phyloP scores from a whole-genome alignment of 202 grass and related monocot genomes.

The Carex arenaria region DNA sequence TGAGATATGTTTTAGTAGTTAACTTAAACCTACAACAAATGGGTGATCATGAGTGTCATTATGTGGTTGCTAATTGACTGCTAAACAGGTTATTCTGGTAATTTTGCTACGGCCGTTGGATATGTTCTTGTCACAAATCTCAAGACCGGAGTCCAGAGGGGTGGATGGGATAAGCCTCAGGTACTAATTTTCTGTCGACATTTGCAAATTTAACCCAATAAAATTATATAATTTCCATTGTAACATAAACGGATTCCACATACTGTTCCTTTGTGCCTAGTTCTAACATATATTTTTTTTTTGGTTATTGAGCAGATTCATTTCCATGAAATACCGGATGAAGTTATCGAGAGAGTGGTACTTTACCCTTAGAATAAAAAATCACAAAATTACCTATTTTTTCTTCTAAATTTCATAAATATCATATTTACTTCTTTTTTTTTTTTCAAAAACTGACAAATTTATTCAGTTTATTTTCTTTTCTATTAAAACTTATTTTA shows the following conservation, averaged over 20 bases:
- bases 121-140: slow-evolving; percentile 72
- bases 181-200: not conserved
- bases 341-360: slow-evolving; percentile 54
- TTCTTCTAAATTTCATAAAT: too few species aligned
- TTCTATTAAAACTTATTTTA: too few species aligned
- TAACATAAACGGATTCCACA: not conserved
- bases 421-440: too few species aligned
- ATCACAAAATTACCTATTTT: too few species aligned
- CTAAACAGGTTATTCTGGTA: slow-evolving; percentile 45
- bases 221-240: not conserved
- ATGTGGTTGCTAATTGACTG: not conserved
- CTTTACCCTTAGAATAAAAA: not conserved
- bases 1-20: not conserved
- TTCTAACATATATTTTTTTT: not conserved
- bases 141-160: slow-evolving; percentile 33
- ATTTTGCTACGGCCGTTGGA: slow-evolving; percentile 51
- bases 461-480: too few species aligned
- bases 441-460: too few species aligned
- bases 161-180: slow-evolving; percentile 59
- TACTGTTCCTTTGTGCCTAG: not conserved
- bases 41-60: not conserved
- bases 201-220: too few species aligned
- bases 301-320: slow-evolving; percentile 36
- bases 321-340: slow-evolving; percentile 60
- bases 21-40: not conserved